phyloP scores from a whole-genome alignment of 345 rosid species.

The Geranium brycei region DNA sequence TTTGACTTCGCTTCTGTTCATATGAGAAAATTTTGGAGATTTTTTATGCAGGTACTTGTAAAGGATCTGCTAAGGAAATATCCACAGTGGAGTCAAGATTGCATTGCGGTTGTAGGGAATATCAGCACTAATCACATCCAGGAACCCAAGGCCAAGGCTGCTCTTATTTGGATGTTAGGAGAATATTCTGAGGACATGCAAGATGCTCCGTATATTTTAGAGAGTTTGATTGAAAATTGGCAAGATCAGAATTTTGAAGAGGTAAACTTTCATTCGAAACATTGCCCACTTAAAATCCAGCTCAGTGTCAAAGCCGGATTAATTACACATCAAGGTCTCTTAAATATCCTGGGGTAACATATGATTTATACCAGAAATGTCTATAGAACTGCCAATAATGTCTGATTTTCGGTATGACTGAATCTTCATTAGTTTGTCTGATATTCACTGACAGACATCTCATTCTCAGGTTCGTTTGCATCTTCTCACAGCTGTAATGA shows the following conservation, averaged over 20 bases:
- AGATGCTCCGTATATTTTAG: conserved; percentile 88
- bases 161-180: conserved; percentile 98
- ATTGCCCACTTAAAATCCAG: background rate
- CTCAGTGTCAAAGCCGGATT: background rate
- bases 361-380: too few relatives aligned
- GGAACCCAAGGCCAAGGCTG: conserved; percentile 97
- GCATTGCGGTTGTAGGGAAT: conserved; percentile 98
- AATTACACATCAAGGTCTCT: too few relatives aligned
- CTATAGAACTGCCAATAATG: too few relatives aligned
- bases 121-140: conserved; percentile 83
- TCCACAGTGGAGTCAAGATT: conserved; percentile 99
- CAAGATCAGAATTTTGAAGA: conserved; percentile 92
- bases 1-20: too few relatives aligned
- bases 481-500: conserved; percentile 90
- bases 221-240: conserved; percentile 80
- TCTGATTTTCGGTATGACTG: too few relatives aligned
- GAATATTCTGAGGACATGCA: conserved; percentile 96
- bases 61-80: conserved; percentile 92
- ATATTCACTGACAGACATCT: conserved; percentile 6
- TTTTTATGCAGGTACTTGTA: conserved; percentile 65
- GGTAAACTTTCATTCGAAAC: conserved; percentile 25
- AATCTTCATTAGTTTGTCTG: too few relatives aligned
- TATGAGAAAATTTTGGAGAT: conserved; percentile 6
- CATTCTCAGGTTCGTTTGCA: conserved; percentile 81
- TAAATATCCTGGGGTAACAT: too few relatives aligned